Base-by-base conservation (phyloP, 164 flowering plant genomes). In the Berberis thunbergii region DNA sequence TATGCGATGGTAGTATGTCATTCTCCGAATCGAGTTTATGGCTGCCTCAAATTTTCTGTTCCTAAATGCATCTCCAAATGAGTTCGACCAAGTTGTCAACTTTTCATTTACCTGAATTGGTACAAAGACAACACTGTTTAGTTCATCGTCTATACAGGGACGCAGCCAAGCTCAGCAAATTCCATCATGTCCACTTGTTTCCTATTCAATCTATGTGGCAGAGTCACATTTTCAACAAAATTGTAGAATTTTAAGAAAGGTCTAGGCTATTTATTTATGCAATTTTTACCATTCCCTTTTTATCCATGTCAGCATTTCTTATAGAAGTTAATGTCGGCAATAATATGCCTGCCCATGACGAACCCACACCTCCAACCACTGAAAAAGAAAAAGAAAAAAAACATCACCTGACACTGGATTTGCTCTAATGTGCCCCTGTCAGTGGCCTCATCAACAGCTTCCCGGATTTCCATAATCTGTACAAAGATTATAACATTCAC, bases 401-500 rank as follows among this genome's bases (percentile, higher is more conserved):
- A 49, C 11, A 60, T 56, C 76, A 92, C 98, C 96, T 80, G 79
- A 49, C 75, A 64, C 52, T 83, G 80, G 56, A 92, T 87, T 64
- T 77, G 67, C 41, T 78, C 79, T 65, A 92, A 73, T 44, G 77
- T 70, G 71, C 80, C 76, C 38, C 80, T 61, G 63, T 79, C 82
- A 39, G 67, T 57, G 54, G 96, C 96, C 70, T 89, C 98, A 63
- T 85, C 96, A 59, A 89, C 91, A 67, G 88, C 89, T 80, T 89
- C 96, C 75, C 96, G 82, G 59, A 92, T 77, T 74, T 92, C 97
- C 88, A 92, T 70, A 39, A 89, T 81, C 98, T 89, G 79, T 71
- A 71, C 26, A 26, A 26, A 26, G 26, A 26, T 26, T 26, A 26
- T 0, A 26, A 26, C 26, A 26, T 26, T 26, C 26, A 26, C 26